Base-by-base conservation (phyloP, 257 asterid genomes). In the Fraxinus cuspidata region DNA sequence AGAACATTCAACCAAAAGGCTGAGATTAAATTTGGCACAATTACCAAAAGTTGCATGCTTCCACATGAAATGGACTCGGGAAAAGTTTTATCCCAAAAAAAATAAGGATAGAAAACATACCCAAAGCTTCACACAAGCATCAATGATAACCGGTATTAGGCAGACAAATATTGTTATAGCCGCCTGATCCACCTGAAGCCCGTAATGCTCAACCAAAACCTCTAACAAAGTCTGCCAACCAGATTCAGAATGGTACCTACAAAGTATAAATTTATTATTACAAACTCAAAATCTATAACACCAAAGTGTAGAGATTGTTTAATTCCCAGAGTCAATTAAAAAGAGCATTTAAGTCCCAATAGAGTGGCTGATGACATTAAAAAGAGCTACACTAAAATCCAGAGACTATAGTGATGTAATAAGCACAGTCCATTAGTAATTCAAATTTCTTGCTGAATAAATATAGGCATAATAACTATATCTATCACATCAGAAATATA, bases 51-150 rank as follows among this genome's bases (percentile, higher is more conserved):
- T 35, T 63, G 32, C 80, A 66, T 60, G 66, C 72, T 49, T 51
- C 32, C n/a, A 19, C 25, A 23, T 3, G 44, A 34, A 35, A 34
- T 10, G 28, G 13, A 37, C 34, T 32, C 28, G 60, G 18, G 38
- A 40, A 21, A 31, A 49, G 44, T 3, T 44, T 18, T 9, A 32
- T 53, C 15, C 13, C 34, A 83, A 80, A 64, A 37, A 37, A 34
- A 68, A 29, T 81, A 77, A 32, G 37, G 63, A 74, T 56, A 44
- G 69, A 37, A 78, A 72, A 86, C 96, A 67, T 94, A 94, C 97
- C 99, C 99, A 93, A 28, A 93, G 92, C 89, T 95, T 95, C 74
- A 95, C 93, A 65, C 96, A 95, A 37, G 98, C 94, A 84, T 95
- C 99, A 1, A 90, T 84, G 68, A 87, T 38, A 71, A 93, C 98